These are phyloP conservation scores for Solanum chiquidenum DNA, from an alignment of 257 asterid genomes.

Conservation along the genomic window DNA sequence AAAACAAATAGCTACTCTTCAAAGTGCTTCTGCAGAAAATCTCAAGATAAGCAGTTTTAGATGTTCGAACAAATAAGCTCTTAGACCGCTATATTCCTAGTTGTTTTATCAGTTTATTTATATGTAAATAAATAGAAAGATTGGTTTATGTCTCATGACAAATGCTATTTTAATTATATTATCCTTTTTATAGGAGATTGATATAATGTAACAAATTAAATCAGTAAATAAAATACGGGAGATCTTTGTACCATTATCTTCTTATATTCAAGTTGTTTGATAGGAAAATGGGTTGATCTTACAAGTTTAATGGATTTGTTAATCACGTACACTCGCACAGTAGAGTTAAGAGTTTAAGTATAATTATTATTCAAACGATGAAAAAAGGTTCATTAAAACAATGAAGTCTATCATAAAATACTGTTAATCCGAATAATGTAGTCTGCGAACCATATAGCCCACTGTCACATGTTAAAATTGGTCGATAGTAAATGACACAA, in stretches of 20 bases:
- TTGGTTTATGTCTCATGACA: not conserved
- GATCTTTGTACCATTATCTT: not conserved
- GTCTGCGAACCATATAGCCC: not conserved
- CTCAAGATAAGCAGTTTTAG: not conserved
- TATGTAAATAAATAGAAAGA: not conserved
- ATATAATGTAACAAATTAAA: too few species aligned
- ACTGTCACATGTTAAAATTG: not conserved
- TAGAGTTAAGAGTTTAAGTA: not conserved
- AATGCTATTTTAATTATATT: not conserved
- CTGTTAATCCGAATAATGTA: too few species aligned
- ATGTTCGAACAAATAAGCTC: not conserved
- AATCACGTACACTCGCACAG: not conserved
- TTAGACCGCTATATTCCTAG: too few species aligned
- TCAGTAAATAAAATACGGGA: not conserved
- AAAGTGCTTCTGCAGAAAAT: not conserved
- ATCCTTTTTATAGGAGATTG: not conserved
- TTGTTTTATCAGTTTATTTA: not conserved
- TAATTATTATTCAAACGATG: not conserved
- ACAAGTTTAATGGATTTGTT: not conserved
- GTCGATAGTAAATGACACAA: not conserved
- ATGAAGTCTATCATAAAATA: not conserved
- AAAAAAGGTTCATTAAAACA: not conserved
- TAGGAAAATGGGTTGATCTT: not conserved
- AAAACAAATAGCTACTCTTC: not conserved
- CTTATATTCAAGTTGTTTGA: not conserved